These are phyloP conservation scores for Aspergillus ochraceus DNA, from an alignment of 2,329 filamentous ascomycete genomes.

Conservation along the genomic window DNA sequence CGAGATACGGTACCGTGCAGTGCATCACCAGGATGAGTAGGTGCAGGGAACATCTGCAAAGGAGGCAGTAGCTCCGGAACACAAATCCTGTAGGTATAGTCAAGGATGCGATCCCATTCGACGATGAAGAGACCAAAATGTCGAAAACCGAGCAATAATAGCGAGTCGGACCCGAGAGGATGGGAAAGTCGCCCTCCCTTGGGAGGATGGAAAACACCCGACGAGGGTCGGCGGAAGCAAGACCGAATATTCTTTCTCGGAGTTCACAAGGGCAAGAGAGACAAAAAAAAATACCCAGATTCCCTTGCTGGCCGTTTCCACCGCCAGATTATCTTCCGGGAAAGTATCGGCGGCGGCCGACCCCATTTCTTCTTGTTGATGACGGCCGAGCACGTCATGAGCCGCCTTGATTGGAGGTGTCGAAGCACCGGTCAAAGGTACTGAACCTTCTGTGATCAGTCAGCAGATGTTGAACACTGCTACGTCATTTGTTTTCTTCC, in stretches of 20 bases:
- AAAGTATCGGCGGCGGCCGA: slow-evolving; percentile 7
- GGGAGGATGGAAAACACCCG: slow-evolving; percentile 11
- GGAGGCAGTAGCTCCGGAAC: background rate
- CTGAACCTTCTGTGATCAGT: no score
- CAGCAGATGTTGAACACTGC: background rate
- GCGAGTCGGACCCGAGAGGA: slow-evolving; percentile 13
- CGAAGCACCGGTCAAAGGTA: background rate
- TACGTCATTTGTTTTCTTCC: background rate
- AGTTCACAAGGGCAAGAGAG: background rate
- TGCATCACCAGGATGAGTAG: background rate
- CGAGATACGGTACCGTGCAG: background rate
- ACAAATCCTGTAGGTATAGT: background rate
- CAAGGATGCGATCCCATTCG: background rate
- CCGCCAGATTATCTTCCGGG: slow-evolving; percentile 4
- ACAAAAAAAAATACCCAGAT: background rate
- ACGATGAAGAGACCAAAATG: slow-evolving; percentile 4
- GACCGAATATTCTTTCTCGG: slow-evolving; percentile 5
- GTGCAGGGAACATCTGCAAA: background rate
- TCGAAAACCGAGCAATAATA: no score
- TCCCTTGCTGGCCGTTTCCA: slow-evolving; percentile 1
- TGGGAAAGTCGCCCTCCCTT: slow-evolving; percentile 13
- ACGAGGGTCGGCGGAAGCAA: slow-evolving; percentile 9
- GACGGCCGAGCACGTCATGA: slow-evolving; percentile 19
- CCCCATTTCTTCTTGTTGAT: background rate
- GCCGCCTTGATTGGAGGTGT: slow-evolving; percentile 8